Conservation (phyloP, 2,329 filamentous ascomycete species). For the Leptographium procerum region DNA sequence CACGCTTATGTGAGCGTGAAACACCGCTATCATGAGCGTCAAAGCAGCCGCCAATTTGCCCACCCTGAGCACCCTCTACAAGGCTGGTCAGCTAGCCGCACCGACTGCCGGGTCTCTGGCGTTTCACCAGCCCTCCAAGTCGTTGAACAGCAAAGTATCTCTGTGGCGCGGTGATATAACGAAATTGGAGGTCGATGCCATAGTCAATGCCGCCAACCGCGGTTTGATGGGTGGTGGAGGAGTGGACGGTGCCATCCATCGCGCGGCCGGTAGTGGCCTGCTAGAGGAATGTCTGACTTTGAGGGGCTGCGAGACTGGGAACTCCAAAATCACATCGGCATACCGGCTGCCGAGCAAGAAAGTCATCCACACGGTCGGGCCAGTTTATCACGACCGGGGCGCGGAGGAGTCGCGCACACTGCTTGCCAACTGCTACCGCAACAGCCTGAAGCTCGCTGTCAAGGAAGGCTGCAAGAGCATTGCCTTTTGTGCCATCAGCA, state of each 20-base stretch:
- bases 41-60: neutral
- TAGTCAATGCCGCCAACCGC: slow-evolving; percentile 86
- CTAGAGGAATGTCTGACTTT: slow-evolving; percentile 60
- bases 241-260: slow-evolving; percentile 80
- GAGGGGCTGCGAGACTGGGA: slow-evolving; percentile 62
- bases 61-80: neutral
- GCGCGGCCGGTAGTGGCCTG: slow-evolving; percentile 61
- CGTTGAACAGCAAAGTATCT: slow-evolving; percentile 59
- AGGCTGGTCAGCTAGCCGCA: neutral
- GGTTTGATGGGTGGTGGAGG: slow-evolving; percentile 78
- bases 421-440: slow-evolving; percentile 54
- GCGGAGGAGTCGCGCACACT: slow-evolving; percentile 33
- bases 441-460: slow-evolving; percentile 61
- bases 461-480: slow-evolving; percentile 55
- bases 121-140: slow-evolving; percentile 25
- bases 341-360: slow-evolving; percentile 65
- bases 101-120: no score
- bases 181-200: slow-evolving; percentile 61
- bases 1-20: no score
- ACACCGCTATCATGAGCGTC: neutral
- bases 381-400: slow-evolving; percentile 48
- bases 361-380: slow-evolving; percentile 86
- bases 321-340: slow-evolving; percentile 71
- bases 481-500: slow-evolving; percentile 78
- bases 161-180: slow-evolving; percentile 74